A percentile compares a stretch with the other conserved stretches of the same genome.
Conservation (phyloP, 352 stramenopile species). For the Phytophthora pluvialis region DNA sequence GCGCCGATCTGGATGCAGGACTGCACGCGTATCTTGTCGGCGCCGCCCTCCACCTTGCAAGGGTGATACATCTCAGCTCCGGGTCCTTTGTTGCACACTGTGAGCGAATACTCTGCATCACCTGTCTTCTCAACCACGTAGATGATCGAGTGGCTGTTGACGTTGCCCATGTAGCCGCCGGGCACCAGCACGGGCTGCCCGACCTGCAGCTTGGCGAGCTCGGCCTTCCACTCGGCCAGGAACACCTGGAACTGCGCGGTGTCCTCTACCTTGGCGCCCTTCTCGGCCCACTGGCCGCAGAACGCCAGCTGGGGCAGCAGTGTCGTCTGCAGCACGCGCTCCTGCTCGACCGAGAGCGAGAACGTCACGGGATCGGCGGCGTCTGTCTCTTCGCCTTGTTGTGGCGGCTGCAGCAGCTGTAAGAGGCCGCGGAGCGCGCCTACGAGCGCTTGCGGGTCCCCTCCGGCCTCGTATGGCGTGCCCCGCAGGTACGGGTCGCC, state of each 20-base stretch:
- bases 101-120: slow-evolving; percentile 73
- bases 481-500: slow-evolving; percentile 81
- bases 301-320: slow-evolving; percentile 63
- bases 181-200: slow-evolving; percentile 68
- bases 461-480: slow-evolving; percentile 80
- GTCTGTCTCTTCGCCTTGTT: slow-evolving; percentile 14
- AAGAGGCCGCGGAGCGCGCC: slow-evolving; percentile 48
- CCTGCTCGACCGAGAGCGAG: slow-evolving; percentile 53
- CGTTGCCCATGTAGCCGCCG: slow-evolving; percentile 80
- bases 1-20: slow-evolving; percentile 70
- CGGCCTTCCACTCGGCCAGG: slow-evolving; percentile 72
- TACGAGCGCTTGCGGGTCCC: slow-evolving; percentile 70
- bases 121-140: slow-evolving; percentile 83
- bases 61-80: slow-evolving; percentile 89
- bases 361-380: slow-evolving; percentile 48
- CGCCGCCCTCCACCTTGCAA: slow-evolving; percentile 20
- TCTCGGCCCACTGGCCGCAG: slow-evolving; percentile 62
- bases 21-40: slow-evolving; percentile 80
- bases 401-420: slow-evolving; percentile 45
- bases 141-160: slow-evolving; percentile 77
- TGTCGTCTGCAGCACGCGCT: slow-evolving; percentile 52
- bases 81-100: slow-evolving; percentile 89
- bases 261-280: slow-evolving; percentile 64
- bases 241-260: slow-evolving; percentile 71
- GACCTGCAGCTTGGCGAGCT: slow-evolving; percentile 48